Conservation (phyloP, 805 yeast genomes). For the Lachancea mirantina region DNA sequence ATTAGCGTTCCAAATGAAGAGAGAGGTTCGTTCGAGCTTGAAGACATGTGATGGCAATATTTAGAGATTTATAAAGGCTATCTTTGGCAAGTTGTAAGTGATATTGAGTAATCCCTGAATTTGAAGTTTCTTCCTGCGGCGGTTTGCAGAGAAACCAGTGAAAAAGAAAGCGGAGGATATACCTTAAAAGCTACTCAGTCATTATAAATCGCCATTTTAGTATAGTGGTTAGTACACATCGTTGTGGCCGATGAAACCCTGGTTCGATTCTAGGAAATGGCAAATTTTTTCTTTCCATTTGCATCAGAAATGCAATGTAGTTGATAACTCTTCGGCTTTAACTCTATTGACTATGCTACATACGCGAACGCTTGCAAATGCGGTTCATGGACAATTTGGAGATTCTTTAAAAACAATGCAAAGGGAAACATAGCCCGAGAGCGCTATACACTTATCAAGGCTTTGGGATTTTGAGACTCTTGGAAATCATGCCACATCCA, state of each 20-base stretch:
- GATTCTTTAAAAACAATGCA: too few species aligned
- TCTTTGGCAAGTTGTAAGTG: too few species aligned
- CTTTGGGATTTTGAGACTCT: constrained; percentile 86
- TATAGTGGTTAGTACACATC: constrained; percentile 38
- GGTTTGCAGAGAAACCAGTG: too few species aligned
- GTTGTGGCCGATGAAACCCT: constrained; percentile 37
- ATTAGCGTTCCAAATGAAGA: constrained; percentile 18
- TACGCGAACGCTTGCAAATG: too few species aligned
- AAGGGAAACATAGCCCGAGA: too few species aligned
- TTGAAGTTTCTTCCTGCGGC: too few species aligned
- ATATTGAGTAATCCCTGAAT: too few species aligned
- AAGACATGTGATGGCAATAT: constrained; percentile 15
- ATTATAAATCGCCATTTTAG: constrained; percentile 30
- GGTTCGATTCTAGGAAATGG: constrained; percentile 38
- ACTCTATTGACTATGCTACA: too few species aligned
- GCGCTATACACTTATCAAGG: constrained; percentile 39
- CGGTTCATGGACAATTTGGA: neutral
- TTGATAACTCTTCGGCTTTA: too few species aligned
- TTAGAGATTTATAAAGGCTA: too few species aligned
- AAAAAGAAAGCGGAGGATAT: neutral
- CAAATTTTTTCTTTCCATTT: constrained; percentile 13
- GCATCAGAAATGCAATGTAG: too few species aligned
- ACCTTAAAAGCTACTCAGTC: neutral
- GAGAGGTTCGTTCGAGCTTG: constrained; percentile 20
- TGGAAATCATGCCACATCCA: constrained; percentile 88